phyloP scores from a whole-genome alignment of 371 early-diverging fungal species.

The Mucor racemosus region DNA sequence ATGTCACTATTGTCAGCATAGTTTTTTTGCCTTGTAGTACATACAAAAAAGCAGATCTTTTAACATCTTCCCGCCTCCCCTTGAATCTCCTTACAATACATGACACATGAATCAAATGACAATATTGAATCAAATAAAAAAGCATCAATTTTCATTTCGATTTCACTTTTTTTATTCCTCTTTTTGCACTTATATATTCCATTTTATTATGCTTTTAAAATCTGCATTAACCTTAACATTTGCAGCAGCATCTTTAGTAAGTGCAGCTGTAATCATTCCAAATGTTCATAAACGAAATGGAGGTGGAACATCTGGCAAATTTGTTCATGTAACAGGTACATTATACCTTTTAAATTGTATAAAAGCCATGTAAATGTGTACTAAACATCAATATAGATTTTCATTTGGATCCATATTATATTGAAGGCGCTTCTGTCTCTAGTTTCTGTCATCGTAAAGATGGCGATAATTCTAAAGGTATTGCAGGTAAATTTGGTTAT shows the following conservation, averaged over 20 bases:
- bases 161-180: background rate
- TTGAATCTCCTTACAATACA: background rate
- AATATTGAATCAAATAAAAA: background rate
- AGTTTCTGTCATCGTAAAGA: slow-evolving; percentile 33
- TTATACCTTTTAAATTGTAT: too few relatives aligned
- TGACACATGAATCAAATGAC: background rate
- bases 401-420: slow-evolving; percentile 40
- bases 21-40: background rate
- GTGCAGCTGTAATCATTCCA: slow-evolving; percentile 4
- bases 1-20: background rate
- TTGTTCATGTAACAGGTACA: slow-evolving; percentile 52
- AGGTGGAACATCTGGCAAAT: slow-evolving; percentile 29
- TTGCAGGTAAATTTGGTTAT: slow-evolving; percentile 41
- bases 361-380: background rate
- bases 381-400: slow-evolving; percentile 30
- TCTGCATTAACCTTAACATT: background rate
- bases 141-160: background rate
- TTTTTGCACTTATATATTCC: background rate
- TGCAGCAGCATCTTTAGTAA: background rate
- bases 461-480: slow-evolving; percentile 8
- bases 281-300: background rate
- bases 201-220: slow-evolving; percentile 3
- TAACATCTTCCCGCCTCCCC: background rate
- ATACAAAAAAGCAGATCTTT: background rate
- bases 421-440: slow-evolving; percentile 28